A percentile compares a stretch with the other conserved stretches of the same genome.
These are phyloP conservation scores for Triangularia setosa DNA, from an alignment of 2,329 filamentous ascomycete species.

Conservation along the genomic window DNA sequence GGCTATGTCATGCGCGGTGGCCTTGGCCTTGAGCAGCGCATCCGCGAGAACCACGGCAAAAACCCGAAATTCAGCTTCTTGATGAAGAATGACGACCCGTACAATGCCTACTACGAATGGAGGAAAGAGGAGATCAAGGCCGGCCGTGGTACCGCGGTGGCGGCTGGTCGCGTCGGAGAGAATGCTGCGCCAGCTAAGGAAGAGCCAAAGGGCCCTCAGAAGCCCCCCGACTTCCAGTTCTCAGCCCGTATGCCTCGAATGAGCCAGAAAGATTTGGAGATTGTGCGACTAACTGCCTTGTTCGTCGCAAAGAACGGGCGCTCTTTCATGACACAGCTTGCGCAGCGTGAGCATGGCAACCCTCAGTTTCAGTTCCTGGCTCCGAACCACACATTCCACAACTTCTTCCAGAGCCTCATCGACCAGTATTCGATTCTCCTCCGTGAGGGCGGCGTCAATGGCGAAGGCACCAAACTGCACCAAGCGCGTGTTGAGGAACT, in stretches of 20 bases:
- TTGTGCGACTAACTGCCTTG: slow-evolving; percentile 73
- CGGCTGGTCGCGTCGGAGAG: slow-evolving; percentile 70
- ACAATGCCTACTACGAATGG: slow-evolving; percentile 88
- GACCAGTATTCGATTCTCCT: slow-evolving; percentile 89
- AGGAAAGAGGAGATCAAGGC: slow-evolving; percentile 79
- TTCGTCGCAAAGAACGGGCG: slow-evolving; percentile 92
- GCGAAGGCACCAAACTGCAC: slow-evolving; percentile 63
- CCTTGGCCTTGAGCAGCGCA: slow-evolving; percentile 71
- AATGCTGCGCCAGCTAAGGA: slow-evolving; percentile 48
- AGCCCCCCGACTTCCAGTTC: slow-evolving; percentile 85
- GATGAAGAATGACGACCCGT: slow-evolving; percentile 74
- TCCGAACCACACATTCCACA: slow-evolving; percentile 92
- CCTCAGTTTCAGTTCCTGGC: slow-evolving; percentile 95
- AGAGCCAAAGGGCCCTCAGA: slow-evolving; percentile 76
- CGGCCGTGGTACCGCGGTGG: slow-evolving; percentile 74
- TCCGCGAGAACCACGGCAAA: slow-evolving; percentile 76
- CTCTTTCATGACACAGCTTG: slow-evolving; percentile 84
- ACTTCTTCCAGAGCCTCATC: slow-evolving; percentile 87
- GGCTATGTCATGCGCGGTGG: slow-evolving; percentile 77
- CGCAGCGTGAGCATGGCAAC: slow-evolving; percentile 84
- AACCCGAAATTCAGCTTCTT: slow-evolving; percentile 94
- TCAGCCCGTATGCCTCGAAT: slow-evolving; percentile 97
- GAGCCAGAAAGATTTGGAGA: slow-evolving; percentile 83
- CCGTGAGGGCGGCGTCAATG: slow-evolving; percentile 62
- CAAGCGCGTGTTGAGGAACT: slow-evolving; percentile 70